Conservation (phyloP, 768 basidiomycete genomes). For the Tulasnella sp. region DNA sequence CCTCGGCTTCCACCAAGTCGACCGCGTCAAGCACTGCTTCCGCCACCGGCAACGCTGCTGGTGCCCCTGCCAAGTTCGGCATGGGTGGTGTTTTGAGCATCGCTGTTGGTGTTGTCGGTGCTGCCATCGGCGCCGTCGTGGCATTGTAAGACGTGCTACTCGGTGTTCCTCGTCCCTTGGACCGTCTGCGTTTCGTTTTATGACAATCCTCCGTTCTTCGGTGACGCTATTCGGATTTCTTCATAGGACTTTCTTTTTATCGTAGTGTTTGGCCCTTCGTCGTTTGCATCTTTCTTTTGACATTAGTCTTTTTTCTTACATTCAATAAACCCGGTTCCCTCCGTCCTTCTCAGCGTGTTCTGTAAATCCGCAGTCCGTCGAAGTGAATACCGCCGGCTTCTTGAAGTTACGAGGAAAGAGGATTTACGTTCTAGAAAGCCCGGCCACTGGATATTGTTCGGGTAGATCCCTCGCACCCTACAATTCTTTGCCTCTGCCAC, state of each 20-base stretch:
- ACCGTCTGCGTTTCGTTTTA: neutral
- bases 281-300: neutral
- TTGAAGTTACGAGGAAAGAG: too few species aligned
- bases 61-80: slow-evolving; percentile 1
- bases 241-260: neutral
- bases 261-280: neutral
- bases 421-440: too few species aligned
- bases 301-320: neutral
- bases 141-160: neutral
- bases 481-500: too few species aligned
- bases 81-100: neutral
- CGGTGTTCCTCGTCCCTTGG: neutral
- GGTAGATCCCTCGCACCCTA: too few species aligned
- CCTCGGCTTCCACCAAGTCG: neutral
- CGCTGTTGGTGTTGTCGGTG: neutral
- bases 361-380: too few species aligned
- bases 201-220: neutral
- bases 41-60: neutral
- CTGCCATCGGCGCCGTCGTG: neutral
- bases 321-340: too few species aligned
- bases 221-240: neutral
- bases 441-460: too few species aligned
- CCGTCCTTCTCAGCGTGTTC: too few species aligned
- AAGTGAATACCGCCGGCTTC: too few species aligned
- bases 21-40: neutral